Evolutionary conservation across 768 basidiomycete genomes (phyloP).

Genomic region (Agaricus bisporus): DNA sequence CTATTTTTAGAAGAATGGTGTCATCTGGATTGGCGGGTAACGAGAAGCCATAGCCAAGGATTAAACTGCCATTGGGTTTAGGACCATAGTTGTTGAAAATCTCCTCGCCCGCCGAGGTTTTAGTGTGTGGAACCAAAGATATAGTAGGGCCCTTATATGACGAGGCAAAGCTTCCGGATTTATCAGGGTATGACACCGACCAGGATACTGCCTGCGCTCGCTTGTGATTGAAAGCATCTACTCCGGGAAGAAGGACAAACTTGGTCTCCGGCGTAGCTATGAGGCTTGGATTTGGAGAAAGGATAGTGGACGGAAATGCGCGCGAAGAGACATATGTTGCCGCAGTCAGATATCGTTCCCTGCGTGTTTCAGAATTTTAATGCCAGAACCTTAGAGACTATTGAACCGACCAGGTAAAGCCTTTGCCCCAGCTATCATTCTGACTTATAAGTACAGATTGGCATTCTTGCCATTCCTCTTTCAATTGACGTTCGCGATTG

Average conservation of each 20-base stretch:
- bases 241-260: constrained; percentile 80
- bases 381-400: neutral
- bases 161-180: constrained; percentile 7
- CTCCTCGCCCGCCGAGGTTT: constrained; percentile 40
- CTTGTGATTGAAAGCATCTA: constrained; percentile 84
- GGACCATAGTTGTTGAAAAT: constrained; percentile 90
- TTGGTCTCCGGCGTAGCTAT: constrained; percentile 35
- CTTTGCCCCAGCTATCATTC: constrained; percentile 35
- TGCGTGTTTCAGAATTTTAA: constrained; percentile 32
- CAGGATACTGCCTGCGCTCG: constrained; percentile 80
- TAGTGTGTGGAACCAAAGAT: constrained; percentile 53
- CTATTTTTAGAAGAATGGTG: constrained; percentile 74
- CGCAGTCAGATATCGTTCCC: constrained; percentile 67
- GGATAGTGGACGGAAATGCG: constrained; percentile 82
- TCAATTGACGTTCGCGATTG: constrained; percentile 61
- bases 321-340: constrained; percentile 81
- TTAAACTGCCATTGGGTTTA: constrained; percentile 85
- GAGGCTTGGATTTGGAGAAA: constrained; percentile 42
- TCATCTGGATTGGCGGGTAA: constrained; percentile 78
- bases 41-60: constrained; percentile 90
- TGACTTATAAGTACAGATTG: constrained; percentile 27
- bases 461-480: constrained; percentile 56
- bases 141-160: constrained; percentile 32
- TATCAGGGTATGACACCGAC: constrained; percentile 45
- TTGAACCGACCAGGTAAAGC: constrained; percentile 53